Percentiles rank a stretch among this genome's conserved stretches.
Evolutionary conservation across 192 early-diverging fungal species (phyloP).

Genomic region (Podochytrium sp.): DNA sequence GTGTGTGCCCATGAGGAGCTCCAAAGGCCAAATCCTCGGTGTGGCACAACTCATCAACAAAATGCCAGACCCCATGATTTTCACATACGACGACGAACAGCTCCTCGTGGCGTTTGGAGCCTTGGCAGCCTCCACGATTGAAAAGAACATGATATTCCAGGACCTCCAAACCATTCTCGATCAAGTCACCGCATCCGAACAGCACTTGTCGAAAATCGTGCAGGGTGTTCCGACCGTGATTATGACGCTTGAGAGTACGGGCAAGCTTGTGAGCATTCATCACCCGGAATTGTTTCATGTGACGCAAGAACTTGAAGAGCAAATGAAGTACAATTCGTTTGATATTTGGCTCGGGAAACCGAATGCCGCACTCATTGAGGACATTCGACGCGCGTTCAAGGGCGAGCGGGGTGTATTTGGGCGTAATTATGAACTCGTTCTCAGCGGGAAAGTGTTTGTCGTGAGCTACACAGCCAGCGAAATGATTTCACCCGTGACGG

Average conservation of each 20-base stretch:
- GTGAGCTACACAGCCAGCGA: conserved; percentile 39
- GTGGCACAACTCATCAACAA: conserved; percentile 60
- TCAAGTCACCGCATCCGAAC: conserved; percentile 2
- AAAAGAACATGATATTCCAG: conserved; percentile 51
- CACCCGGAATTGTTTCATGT: conserved; percentile 33
- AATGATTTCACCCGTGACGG: conserved; percentile 6
- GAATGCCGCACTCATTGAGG: conserved; percentile 36
- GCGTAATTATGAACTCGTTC: conserved; percentile 34
- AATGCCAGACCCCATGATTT: conserved; percentile 39
- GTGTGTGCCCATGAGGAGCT: conserved; percentile 52
- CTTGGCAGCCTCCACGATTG: conserved; percentile 53
- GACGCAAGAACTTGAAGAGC: background rate
- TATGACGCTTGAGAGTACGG: conserved; percentile 38
- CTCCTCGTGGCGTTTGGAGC: conserved; percentile 43
- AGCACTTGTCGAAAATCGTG: conserved; percentile 5
- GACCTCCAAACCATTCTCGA: conserved; percentile 39
- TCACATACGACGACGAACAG: conserved; percentile 50
- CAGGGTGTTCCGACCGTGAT: conserved; percentile 24
- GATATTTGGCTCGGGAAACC: conserved; percentile 47
- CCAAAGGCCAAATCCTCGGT: conserved; percentile 47
- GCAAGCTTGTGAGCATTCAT: conserved; percentile 45
- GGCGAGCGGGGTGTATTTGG: conserved; percentile 7
- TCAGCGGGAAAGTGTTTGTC: conserved; percentile 20
- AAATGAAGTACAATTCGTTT: conserved; percentile 39
- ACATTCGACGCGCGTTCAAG: conserved; percentile 40